These are phyloP conservation scores for Samsoniella hepiali DNA, from an alignment of 2,329 filamentous ascomycete genomes.

Conservation along the genomic window DNA sequence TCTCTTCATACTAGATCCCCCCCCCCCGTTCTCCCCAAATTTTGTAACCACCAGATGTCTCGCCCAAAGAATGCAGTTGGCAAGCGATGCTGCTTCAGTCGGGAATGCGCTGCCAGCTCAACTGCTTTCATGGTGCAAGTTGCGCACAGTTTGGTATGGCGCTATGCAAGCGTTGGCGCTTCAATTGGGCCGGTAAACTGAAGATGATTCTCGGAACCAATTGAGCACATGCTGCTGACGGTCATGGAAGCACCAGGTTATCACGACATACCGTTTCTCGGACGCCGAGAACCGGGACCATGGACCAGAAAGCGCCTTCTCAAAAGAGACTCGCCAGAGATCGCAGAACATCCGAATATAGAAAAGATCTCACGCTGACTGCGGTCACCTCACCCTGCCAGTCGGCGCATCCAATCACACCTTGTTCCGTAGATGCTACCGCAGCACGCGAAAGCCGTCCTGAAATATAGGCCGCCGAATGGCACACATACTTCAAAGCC, in stretches of 20 bases:
- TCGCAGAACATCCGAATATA: conserved; percentile 1
- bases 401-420: neutral
- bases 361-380: neutral
- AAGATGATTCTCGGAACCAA: too few species aligned
- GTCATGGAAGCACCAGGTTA: neutral
- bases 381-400: neutral
- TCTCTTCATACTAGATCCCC: too few species aligned
- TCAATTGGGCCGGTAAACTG: too few species aligned
- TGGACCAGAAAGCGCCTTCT: neutral
- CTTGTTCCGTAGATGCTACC: too few species aligned
- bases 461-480: neutral
- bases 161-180: too few species aligned
- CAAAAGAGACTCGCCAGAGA: neutral
- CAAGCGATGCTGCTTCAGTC: too few species aligned
- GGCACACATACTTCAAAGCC: neutral
- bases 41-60: too few species aligned
- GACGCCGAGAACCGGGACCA: neutral
- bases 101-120: too few species aligned
- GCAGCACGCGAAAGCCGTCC: neutral
- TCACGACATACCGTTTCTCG: neutral
- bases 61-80: too few species aligned
- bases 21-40: too few species aligned
- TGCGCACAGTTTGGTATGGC: too few species aligned
- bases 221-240: neutral
- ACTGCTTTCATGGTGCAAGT: too few species aligned